Evolutionary conservation across 768 basidiomycete genomes (phyloP).

Genomic region (Tricholoma furcatifolium): DNA sequence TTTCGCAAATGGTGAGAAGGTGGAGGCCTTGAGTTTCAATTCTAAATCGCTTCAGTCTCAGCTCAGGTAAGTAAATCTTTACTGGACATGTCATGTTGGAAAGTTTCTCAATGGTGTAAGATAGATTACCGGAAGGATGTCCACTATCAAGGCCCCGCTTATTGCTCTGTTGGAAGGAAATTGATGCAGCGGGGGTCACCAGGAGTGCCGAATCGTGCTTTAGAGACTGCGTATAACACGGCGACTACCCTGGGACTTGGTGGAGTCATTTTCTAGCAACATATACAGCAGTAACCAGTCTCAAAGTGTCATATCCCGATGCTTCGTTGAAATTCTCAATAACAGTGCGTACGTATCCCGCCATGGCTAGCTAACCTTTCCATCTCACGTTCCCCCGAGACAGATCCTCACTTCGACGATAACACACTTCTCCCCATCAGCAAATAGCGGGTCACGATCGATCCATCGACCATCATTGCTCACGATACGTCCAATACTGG

Average conservation of each 20-base stretch:
- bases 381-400: slow-evolving; percentile 22
- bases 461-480: slow-evolving; percentile 33
- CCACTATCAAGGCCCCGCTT: slow-evolving; percentile 28
- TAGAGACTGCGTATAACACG: slow-evolving; percentile 32
- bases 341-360: slow-evolving; percentile 24
- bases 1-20: slow-evolving; percentile 25
- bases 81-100: background rate
- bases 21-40: slow-evolving; percentile 23
- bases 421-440: slow-evolving; percentile 36
- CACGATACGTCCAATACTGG: slow-evolving; percentile 26
- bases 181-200: slow-evolving; percentile 33
- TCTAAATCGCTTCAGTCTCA: slow-evolving; percentile 30
- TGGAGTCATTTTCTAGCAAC: slow-evolving; percentile 21
- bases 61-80: slow-evolving; percentile 21
- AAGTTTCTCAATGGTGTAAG: slow-evolving; percentile 1
- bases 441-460: slow-evolving; percentile 39
- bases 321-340: slow-evolving; percentile 34
- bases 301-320: slow-evolving; percentile 32
- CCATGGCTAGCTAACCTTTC: background rate
- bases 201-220: slow-evolving; percentile 36
- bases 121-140: slow-evolving; percentile 24
- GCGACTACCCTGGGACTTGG: slow-evolving; percentile 31
- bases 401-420: slow-evolving; percentile 37
- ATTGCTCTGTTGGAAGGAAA: slow-evolving; percentile 30
- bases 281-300: slow-evolving; percentile 35